These are phyloP conservation scores for Pseudohalonectria lignicola DNA, from an alignment of 2,329 filamentous ascomycete genomes.

Conservation along the genomic window DNA sequence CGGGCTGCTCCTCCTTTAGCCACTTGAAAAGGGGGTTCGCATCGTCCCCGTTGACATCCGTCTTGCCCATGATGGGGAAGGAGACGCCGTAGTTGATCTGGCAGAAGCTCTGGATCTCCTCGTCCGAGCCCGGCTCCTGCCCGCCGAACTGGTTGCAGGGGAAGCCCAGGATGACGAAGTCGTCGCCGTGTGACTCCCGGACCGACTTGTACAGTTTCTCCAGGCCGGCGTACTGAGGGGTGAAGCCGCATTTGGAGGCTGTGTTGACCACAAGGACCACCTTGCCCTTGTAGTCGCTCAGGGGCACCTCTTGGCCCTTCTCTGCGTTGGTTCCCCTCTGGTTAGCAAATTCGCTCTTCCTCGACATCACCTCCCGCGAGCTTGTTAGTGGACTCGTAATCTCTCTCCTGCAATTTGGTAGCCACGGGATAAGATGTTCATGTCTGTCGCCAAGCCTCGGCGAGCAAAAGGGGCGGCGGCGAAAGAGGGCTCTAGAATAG, in stretches of 20 bases:
- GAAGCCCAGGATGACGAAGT: constrained; percentile 87
- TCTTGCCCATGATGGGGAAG: constrained; percentile 87
- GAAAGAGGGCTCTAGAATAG: too few species aligned
- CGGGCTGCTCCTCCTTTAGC: constrained; percentile 63
- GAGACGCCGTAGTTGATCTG: constrained; percentile 88
- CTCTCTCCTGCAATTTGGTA: background rate
- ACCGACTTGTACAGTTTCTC: constrained; percentile 81
- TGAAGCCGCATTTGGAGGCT: constrained; percentile 97
- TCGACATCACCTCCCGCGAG: too few species aligned
- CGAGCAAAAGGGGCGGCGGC: too few species aligned
- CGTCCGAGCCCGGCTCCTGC: constrained; percentile 78
- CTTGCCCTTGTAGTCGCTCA: constrained; percentile 72
- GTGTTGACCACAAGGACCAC: constrained; percentile 96
- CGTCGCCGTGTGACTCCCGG: constrained; percentile 54
- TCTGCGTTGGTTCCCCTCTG: too few species aligned
- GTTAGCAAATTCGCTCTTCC: too few species aligned
- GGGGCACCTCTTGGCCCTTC: constrained; percentile 59
- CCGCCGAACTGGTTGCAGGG: constrained; percentile 95
- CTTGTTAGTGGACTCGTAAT: too few species aligned
- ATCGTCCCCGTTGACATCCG: constrained; percentile 81
- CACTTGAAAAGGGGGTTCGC: constrained; percentile 73
- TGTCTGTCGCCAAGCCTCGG: too few species aligned
- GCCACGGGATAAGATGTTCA: constrained; percentile 3
- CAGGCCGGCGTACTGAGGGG: constrained; percentile 83
- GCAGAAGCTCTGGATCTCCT: constrained; percentile 77